Base-by-base conservation (phyloP, 1,284 basidiomycete genomes). In the Ustilago crameri region DNA sequence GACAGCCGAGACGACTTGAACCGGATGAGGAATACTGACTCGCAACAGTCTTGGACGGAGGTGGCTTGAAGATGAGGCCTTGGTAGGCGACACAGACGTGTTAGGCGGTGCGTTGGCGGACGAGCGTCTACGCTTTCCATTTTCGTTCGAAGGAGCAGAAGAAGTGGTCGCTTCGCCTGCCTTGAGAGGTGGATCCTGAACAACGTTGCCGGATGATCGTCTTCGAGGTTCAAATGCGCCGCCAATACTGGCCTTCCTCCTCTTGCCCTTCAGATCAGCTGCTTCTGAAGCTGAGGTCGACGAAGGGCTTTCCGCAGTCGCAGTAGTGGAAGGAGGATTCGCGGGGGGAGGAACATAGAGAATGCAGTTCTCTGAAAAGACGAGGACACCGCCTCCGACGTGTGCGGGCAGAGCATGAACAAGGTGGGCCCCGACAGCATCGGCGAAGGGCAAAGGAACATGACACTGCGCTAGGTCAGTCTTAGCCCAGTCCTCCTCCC, bases 331-430 rank as follows among this genome's bases (percentile, higher is more conserved):
- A 9, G 56, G 27, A 48, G 52, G 52, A 12, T 47, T 62, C 42
- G 24, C 44, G 30, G 80, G 79, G 0, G 72, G 73, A 5, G 79
- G 73, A 0, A 82, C 74, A 42, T 75, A 57, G 15, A 81, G 53
- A 30, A 82, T 68, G 46, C 71, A 70, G 17, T 52, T 58, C 45
- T 80, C 80, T 24, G 67, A 67, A 53, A 80, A 81, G 37, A 82
- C 65, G 22, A 82, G 55, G 7, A 82, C 75, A 23, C 78, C 80
- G 18, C 75, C 79, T 5, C 80, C 81, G 2, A 74, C 68, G 3
- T 45, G 24, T 10, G 75, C 70, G 4, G 81, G 79, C 0, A 80
- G 48, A 7, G 74, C 63, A 9, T 72, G 58, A 2, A 82, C 26
- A 38, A 64, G 54, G 46, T 81, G 79, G 0, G 79, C 79, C 3